Evolutionary conservation across 2,329 filamentous ascomycete species (phyloP), one percentile per base, ranked within the genome.

Genomic region (Fusarium sarcochroum): DNA sequence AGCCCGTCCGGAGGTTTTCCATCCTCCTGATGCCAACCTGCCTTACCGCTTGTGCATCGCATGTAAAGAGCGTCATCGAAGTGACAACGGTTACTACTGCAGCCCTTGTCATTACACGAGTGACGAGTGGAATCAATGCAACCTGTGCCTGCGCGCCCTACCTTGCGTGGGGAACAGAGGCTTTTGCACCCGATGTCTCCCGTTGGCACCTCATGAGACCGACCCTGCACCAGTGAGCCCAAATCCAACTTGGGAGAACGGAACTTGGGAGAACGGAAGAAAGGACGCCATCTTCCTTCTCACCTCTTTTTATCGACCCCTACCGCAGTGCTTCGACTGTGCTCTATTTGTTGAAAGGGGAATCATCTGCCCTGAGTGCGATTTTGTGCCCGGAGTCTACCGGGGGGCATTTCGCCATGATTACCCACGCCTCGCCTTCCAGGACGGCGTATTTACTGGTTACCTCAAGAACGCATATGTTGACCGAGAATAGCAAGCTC

Each of bases 131-230:
- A 27, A 23, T 4, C 14, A 18, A 8, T 66, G 63, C 10, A 51
- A 59, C 7, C 23, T 66, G 10, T 66, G 63, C 34, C 32, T 49
- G 15, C 34, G 49, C 8, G 21, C 3, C 2, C 48, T 54, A 2
- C 53, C 50, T 3, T 25, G 20, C 3, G 30, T 63, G n/a, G 23
- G 18, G 35, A 14, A 20, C 14, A 34, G 53, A 25, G 59, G 55
- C 8, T 53, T 54, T 15, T 66, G 63, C 21, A 41, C 27, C 9
- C 40, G 47, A 32, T 63, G 52, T 32, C n/a, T 61, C n/a, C 53
- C 52, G 6, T 4, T 25, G 9, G 8, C 6, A n/a, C 21, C 21
- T 25, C 20, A 44, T 8, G 41, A 44, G 11, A 25, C 1, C 14
- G 23, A 41, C 6, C 27, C 27, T 35, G 34, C 34, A 17, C n/a